Conservation (phyloP, 495 filamentous ascomycete species). For the Aspergillus carlsbadensis region DNA sequence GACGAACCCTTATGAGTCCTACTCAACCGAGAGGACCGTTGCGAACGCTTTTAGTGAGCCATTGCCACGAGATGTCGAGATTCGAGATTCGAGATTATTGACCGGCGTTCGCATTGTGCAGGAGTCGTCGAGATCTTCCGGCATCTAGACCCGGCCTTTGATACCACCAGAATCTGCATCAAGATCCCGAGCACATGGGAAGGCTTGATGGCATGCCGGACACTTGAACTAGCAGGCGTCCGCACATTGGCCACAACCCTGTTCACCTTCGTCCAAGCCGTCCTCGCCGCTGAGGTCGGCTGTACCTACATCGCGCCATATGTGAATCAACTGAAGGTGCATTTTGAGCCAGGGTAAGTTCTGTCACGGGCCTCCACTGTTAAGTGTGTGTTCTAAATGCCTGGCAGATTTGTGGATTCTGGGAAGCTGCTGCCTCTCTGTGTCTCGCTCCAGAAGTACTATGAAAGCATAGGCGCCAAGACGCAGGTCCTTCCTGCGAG, state of each 20-base stretch:
- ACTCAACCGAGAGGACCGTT: slow-evolving; percentile 51
- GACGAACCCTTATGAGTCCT: slow-evolving; percentile 58
- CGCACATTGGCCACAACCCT: slow-evolving; percentile 61
- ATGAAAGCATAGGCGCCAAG: slow-evolving; percentile 33
- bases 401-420: slow-evolving; percentile 36
- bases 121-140: slow-evolving; percentile 51
- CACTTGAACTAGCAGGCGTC: slow-evolving; percentile 52
- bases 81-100: neutral
- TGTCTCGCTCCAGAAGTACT: slow-evolving; percentile 53
- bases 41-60: slow-evolving; percentile 54
- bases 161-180: slow-evolving; percentile 54
- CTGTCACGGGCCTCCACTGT: neutral
- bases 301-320: slow-evolving; percentile 63
- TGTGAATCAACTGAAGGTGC: slow-evolving; percentile 63
- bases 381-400: neutral
- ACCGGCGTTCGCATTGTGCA: slow-evolving; percentile 14
- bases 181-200: slow-evolving; percentile 66
- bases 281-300: slow-evolving; percentile 53
- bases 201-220: slow-evolving; percentile 59
- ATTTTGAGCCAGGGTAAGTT: slow-evolving; percentile 53
- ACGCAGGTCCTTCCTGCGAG: slow-evolving; percentile 59
- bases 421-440: slow-evolving; percentile 47
- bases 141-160: slow-evolving; percentile 47
- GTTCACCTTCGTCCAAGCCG: slow-evolving; percentile 58
- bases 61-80: neutral